Evolutionary conservation across 1,284 basidiomycete species (phyloP).

Genomic region (Ustilago loliicola): DNA sequence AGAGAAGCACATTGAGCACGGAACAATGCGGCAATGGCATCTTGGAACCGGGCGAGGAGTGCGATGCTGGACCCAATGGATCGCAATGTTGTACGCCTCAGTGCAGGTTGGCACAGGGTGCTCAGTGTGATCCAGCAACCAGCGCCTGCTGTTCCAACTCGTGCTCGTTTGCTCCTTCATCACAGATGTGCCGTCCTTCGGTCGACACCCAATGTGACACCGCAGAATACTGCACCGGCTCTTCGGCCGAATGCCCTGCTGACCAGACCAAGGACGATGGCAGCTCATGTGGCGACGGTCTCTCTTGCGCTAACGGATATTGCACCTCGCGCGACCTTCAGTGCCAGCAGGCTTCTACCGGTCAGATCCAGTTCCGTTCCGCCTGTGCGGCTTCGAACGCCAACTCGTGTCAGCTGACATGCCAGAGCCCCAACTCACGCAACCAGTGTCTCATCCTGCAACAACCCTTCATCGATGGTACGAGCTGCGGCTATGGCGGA

Average conservation of each 20-base stretch:
- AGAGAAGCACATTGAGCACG: constrained; percentile 55
- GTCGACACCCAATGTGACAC: constrained; percentile 80
- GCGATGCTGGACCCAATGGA: constrained; percentile 83
- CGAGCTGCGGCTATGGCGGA: constrained; percentile 82
- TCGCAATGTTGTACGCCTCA: constrained; percentile 80
- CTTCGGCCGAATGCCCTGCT: constrained; percentile 79
- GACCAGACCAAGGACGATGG: constrained; percentile 81
- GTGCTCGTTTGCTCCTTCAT: constrained; percentile 79
- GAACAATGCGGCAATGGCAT: constrained; percentile 72
- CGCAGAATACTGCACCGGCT: constrained; percentile 84
- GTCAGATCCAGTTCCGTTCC: constrained; percentile 76
- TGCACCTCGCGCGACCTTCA: constrained; percentile 85
- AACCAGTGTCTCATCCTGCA: constrained; percentile 80
- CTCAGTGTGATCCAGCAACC: constrained; percentile 84
- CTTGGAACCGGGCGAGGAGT: constrained; percentile 80
- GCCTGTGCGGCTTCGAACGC: constrained; percentile 76
- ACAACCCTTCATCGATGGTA: constrained; percentile 83
- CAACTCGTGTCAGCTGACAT: constrained; percentile 82
- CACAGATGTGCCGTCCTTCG: constrained; percentile 79
- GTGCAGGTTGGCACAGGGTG: constrained; percentile 81
- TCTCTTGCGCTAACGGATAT: constrained; percentile 83
- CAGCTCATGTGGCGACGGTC: constrained; percentile 72
- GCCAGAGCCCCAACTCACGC: constrained; percentile 78
- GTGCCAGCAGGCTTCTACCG: constrained; percentile 79
- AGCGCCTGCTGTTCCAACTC: constrained; percentile 81